Evolutionary conservation across 192 early-diverging fungal species (phyloP).

Genomic region (Rhizoclosmatium globosum): DNA sequence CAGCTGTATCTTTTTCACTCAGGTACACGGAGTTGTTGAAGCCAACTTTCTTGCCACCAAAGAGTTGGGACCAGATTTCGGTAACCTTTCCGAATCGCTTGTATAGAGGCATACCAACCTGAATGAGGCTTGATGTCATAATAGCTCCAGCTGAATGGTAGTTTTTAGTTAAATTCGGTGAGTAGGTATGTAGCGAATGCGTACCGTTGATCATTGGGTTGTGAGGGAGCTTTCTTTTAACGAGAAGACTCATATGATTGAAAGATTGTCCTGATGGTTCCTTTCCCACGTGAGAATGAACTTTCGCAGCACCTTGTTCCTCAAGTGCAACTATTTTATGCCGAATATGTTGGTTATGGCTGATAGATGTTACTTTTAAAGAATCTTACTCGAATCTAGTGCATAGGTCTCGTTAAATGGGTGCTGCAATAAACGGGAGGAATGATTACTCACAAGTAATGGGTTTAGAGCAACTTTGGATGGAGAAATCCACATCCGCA

Average conservation of each 20-base stretch:
- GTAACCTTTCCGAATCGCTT: constrained; percentile 34
- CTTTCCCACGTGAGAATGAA: constrained; percentile 36
- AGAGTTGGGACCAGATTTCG: constrained; percentile 18
- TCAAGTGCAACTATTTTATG: constrained; percentile 12
- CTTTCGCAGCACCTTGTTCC: constrained; percentile 28
- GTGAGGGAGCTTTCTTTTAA: constrained; percentile 36
- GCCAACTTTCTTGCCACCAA: constrained; percentile 19
- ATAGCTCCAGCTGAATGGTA: constrained; percentile 31
- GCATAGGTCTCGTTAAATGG: background rate
- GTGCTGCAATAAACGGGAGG: background rate
- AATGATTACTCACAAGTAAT: constrained; percentile 17
- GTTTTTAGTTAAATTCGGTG: background rate
- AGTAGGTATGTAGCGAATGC: background rate
- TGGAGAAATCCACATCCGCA: constrained; percentile 33
- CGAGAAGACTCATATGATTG: constrained; percentile 29
- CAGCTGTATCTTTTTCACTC: constrained; percentile 39
- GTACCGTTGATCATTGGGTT: constrained; percentile 41
- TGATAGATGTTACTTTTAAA: background rate
- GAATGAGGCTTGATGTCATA: constrained; percentile 39
- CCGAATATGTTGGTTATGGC: too few relatives aligned
- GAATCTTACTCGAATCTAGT: background rate
- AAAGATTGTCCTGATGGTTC: constrained; percentile 37
- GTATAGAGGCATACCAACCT: constrained; percentile 31
- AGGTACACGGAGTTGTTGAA: constrained; percentile 39
- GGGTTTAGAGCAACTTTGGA: constrained; percentile 39